Base-by-base conservation (phyloP, 768 basidiomycete species). In the Hygrophorus russula region DNA sequence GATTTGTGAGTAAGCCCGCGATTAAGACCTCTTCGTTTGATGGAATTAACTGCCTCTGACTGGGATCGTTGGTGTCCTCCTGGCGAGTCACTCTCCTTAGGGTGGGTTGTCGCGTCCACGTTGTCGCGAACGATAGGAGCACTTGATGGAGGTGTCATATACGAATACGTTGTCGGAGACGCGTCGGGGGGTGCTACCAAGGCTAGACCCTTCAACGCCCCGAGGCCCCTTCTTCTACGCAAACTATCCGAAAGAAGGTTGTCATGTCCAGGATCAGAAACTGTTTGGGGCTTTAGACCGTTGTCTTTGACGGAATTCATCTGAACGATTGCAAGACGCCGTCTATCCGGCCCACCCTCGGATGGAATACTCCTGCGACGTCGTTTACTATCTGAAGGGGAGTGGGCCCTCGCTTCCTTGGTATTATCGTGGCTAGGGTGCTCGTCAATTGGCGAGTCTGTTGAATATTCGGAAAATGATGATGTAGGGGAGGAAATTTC, bases 131-230 rank as follows among this genome's bases (percentile, higher is more conserved):
- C 52, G 32, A 64, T 51, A 47, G 78, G 75, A 10, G 71, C 68
- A 20, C 71, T 64, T 15, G 68, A 56, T 11, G 75, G 75, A 44
- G 76, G 72, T 4, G 72, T 66, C 36, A 79, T 63, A 42, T 71
- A 69, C 20, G 73, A 65, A 53, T 78, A 76, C 11, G 68, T 60
- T 36, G 56, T 63, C 12, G 70, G 69, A 7, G 76, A 68, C 49
- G 76, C 78, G 58, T 83, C 84, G 31, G 82, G 80, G 39, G 82
- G 83, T 42, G 80, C 79, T 47, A 85, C 77, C 49, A 86, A 66
- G 41, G 82, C 77, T 18, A 85, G 66, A 42, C 75, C 74, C 8
- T 63, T 58, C 9, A 73, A 62, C 30, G 65, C 60, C 43, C 65
- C 59, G 42, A 67, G 51, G 13, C 66, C 64, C 15, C 69, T 64